Conservation (phyloP, 2,329 filamentous ascomycete genomes). For the Aspergillus fischeri region DNA sequence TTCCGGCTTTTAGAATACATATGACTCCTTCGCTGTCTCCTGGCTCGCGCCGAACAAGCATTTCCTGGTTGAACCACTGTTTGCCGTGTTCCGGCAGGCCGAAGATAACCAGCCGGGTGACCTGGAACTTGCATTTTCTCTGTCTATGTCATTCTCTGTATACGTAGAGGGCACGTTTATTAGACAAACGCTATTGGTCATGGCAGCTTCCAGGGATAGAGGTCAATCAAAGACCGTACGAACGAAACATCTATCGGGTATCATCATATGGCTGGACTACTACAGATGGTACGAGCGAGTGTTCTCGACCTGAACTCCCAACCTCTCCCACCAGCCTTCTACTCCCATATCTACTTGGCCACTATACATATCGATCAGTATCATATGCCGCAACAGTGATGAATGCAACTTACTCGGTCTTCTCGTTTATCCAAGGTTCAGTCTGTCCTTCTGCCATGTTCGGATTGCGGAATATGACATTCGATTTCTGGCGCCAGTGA, state of each 20-base stretch:
- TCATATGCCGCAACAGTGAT: not conserved
- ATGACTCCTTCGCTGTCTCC: too few relatives aligned
- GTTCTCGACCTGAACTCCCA: constrained; percentile 26
- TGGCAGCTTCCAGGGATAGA: too few relatives aligned
- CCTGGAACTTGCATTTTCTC: not conserved
- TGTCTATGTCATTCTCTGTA: not conserved
- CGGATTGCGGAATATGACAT: constrained; percentile 36
- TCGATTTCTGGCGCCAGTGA: constrained; percentile 27
- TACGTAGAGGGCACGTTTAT: not conserved
- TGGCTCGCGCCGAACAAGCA: too few relatives aligned
- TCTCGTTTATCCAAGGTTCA: constrained; percentile 30
- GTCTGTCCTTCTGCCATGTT: constrained; percentile 31
- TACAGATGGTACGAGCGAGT: constrained; percentile 33
- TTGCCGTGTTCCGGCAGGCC: not conserved
- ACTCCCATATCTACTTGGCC: constrained; percentile 37
- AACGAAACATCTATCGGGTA: not conserved
- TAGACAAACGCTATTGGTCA: not conserved
- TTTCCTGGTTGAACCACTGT: not conserved
- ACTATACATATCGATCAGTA: constrained; percentile 19
- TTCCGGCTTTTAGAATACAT: too few relatives aligned
- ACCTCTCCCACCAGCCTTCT: constrained; percentile 32
- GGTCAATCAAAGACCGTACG: not conserved
- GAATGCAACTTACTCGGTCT: constrained; percentile 26
- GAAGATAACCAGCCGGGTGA: not conserved
- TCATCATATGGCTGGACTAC: not conserved